phyloP scores from a whole-genome alignment of 768 basidiomycete genomes.

The Lepiota venenata region DNA sequence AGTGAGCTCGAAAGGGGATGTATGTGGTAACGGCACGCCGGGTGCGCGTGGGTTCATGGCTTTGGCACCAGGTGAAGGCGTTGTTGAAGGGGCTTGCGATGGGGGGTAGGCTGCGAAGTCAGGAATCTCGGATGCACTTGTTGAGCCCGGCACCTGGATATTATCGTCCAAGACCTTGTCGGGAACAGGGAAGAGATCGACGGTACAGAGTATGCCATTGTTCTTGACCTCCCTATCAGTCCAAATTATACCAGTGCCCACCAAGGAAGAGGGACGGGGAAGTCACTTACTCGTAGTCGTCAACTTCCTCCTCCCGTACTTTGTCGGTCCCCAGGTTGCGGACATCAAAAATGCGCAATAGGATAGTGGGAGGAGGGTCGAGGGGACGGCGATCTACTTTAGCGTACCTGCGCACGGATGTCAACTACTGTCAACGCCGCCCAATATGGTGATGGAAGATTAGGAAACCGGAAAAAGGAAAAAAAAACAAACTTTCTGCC shows the following conservation, averaged over 20 bases:
- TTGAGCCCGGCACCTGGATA: conserved; percentile 4
- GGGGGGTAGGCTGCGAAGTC: conserved; percentile 7
- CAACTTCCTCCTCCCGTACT: conserved; percentile 45
- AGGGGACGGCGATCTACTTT: conserved; percentile 63
- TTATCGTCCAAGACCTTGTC: conserved; percentile 18
- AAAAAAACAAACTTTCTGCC: conserved; percentile 54
- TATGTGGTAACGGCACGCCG: conserved; percentile 1
- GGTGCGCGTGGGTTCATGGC: conserved; percentile 1
- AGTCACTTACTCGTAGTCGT: conserved; percentile 40
- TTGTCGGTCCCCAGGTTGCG: conserved; percentile 33
- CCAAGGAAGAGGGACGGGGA: conserved; percentile 5
- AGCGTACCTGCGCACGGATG: conserved; percentile 39
- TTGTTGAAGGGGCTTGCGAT: conserved; percentile 7
- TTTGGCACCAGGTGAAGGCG: conserved; percentile 6
- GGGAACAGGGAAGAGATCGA: conserved; percentile 67
- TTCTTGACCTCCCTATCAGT: conserved; percentile 45
- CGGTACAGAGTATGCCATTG: conserved; percentile 65
- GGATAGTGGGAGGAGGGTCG: conserved; percentile 59
- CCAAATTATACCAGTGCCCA: conserved; percentile 3
- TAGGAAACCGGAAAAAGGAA: conserved; percentile 9
- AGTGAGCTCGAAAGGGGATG: conserved; percentile 3
- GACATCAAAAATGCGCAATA: conserved; percentile 50
- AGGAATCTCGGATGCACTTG: conserved; percentile 6
- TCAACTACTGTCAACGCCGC: conserved; percentile 6
- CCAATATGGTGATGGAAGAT: conserved; percentile 9